A percentile compares a stretch with the other conserved stretches of the same genome.
phyloP scores from a whole-genome alignment of 1,139 yeast genomes.

The Pichia sp. region DNA sequence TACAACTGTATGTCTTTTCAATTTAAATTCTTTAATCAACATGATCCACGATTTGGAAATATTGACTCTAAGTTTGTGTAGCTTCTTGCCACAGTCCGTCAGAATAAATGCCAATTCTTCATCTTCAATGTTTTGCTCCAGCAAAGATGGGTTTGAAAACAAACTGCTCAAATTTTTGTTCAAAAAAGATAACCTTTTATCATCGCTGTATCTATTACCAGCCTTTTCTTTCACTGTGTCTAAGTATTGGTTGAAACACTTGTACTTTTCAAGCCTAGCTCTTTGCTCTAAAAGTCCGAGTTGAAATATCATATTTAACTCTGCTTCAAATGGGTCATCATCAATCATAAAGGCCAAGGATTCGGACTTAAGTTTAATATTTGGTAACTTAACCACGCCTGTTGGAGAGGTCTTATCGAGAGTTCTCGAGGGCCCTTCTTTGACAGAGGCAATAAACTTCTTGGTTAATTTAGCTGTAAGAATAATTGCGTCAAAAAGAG shows the following conservation, averaged over 20 bases:
- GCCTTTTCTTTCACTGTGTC: constrained; percentile 4
- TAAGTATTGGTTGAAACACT: constrained; percentile 45
- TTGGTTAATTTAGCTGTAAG: constrained; percentile 51
- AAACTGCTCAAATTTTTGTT: constrained; percentile 1
- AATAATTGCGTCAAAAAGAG: constrained; percentile 58
- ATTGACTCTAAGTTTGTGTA: constrained; percentile 34
- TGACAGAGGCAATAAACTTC: constrained; percentile 47
- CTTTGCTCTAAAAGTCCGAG: constrained; percentile 71
- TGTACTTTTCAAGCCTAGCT: constrained; percentile 54
- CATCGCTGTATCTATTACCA: neutral
- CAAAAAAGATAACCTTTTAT: neutral
- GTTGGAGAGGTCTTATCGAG: constrained; percentile 37
- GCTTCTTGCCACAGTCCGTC: constrained; percentile 14
- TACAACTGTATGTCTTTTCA: constrained; percentile 43
- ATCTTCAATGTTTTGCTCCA: neutral
- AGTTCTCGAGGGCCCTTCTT: constrained; percentile 35
- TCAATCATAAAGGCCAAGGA: constrained; percentile 50
- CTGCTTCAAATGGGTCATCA: constrained; percentile 86
- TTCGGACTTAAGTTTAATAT: constrained; percentile 46
- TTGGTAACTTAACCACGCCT: constrained; percentile 49
- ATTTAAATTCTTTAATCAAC: constrained; percentile 43
- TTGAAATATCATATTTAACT: constrained; percentile 70
- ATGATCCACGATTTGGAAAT: constrained; percentile 70
- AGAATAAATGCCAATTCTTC: neutral
- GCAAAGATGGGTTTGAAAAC: neutral